Percentiles rank a stretch among this genome's conserved stretches.
These are phyloP conservation scores for Aspergillus ochraceoroseus DNA, from an alignment of 2,329 filamentous ascomycete species.

Conservation along the genomic window DNA sequence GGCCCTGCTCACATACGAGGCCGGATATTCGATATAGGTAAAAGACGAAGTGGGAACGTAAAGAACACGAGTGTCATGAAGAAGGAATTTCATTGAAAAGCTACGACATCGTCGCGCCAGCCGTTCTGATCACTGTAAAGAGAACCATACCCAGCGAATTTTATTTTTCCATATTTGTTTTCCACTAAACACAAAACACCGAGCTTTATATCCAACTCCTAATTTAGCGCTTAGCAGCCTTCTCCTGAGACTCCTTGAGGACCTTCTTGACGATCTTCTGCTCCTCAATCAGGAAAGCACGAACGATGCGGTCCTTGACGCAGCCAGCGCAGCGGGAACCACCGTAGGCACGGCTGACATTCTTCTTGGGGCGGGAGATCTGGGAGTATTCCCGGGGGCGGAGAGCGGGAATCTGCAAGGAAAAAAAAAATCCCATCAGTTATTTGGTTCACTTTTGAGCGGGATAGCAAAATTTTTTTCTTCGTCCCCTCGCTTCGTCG, in stretches of 20 bases:
- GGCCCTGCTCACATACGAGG: no score
- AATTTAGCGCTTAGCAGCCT: constrained; percentile 45
- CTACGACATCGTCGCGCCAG: constrained; percentile 29
- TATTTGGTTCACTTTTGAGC: constrained; percentile 5
- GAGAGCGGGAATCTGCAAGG: constrained; percentile 76
- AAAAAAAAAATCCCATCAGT: constrained; percentile 16
- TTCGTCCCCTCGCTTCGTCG: constrained; percentile 8
- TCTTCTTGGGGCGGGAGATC: constrained; percentile 99
- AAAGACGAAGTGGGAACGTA: not conserved
- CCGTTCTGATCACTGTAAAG: constrained; percentile 34
- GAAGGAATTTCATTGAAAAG: constrained; percentile 35
- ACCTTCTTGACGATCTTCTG: constrained; percentile 99
- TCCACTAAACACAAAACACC: constrained; percentile 35
- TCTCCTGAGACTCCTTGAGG: constrained; percentile 93
- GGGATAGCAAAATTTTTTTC: constrained; percentile 9
- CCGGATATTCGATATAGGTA: not conserved
- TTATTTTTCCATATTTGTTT: constrained; percentile 35
- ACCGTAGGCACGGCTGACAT: constrained; percentile 95
- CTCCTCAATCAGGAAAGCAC: constrained; percentile 99
- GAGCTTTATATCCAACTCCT: constrained; percentile 30
- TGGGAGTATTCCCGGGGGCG: constrained; percentile 96
- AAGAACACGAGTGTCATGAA: constrained; percentile 23
- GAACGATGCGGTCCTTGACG: constrained; percentile 95
- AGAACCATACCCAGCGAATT: constrained; percentile 35
- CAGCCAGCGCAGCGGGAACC: constrained; percentile 98